phyloP scores from a whole-genome alignment of 768 basidiomycete species.

The Russula griseocarnosa region DNA sequence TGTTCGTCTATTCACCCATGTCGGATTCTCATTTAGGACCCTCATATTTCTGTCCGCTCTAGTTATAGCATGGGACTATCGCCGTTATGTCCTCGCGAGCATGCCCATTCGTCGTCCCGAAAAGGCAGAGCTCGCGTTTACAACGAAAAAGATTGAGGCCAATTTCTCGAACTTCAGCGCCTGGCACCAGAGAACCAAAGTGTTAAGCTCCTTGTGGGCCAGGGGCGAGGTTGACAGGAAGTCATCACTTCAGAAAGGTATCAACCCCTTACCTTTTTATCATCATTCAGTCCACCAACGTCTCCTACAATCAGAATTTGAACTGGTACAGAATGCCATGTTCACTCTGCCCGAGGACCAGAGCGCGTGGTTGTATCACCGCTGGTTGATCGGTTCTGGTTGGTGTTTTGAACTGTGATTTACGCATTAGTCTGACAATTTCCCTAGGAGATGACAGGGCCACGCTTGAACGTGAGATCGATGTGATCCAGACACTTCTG shows the following conservation, averaged over 20 bases:
- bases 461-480: slow-evolving; percentile 70
- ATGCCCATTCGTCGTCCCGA: slow-evolving; percentile 58
- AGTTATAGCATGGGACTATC: slow-evolving; percentile 97
- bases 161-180: slow-evolving; percentile 98
- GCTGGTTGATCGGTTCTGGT: slow-evolving; percentile 91
- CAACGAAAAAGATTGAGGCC: slow-evolving; percentile 82
- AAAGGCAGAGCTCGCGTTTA: slow-evolving; percentile 76
- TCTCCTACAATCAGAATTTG: slow-evolving; percentile 62
- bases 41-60: slow-evolving; percentile 14
- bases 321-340: slow-evolving; percentile 87
- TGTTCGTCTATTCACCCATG: slow-evolving; percentile 52
- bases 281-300: neutral
- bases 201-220: slow-evolving; percentile 64
- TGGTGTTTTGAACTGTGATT: slow-evolving; percentile 26
- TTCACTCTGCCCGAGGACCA: slow-evolving; percentile 97
- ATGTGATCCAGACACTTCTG: slow-evolving; percentile 74
- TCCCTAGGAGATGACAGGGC: slow-evolving; percentile 52
- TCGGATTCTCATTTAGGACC: neutral
- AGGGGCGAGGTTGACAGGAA: slow-evolving; percentile 48
- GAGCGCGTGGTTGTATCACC: slow-evolving; percentile 96
- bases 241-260: slow-evolving; percentile 67
- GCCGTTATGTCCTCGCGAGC: slow-evolving; percentile 74
- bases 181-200: slow-evolving; percentile 95
- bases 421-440: neutral
- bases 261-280: slow-evolving; percentile 24